Conservation (phyloP, 1,139 yeast genomes). For the Kluyveromyces marxianus region DNA sequence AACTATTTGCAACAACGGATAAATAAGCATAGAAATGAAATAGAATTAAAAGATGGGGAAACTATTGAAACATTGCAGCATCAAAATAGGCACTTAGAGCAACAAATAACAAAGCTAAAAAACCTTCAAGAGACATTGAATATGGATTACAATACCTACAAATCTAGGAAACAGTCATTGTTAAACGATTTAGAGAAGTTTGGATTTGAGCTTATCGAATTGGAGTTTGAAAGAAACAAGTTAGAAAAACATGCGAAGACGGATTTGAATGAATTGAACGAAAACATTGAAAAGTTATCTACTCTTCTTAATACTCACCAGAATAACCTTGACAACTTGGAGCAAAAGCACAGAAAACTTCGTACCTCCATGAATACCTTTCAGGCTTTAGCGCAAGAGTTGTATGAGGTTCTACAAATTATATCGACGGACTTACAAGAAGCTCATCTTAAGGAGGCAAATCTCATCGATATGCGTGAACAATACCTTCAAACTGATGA, state of each 20-base stretch:
- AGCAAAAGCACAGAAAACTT: constrained; percentile 44
- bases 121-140: constrained; percentile 56
- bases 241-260: constrained; percentile 55
- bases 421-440: constrained; percentile 27
- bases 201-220: constrained; percentile 39
- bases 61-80: constrained; percentile 43
- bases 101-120: constrained; percentile 55
- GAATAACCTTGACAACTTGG: constrained; percentile 37
- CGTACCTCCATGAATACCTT: constrained; percentile 54
- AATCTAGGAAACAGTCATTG: constrained; percentile 50
- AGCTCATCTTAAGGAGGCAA: constrained; percentile 22
- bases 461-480: constrained; percentile 20
- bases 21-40: constrained; percentile 33
- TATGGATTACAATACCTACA: constrained; percentile 60
- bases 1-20: constrained; percentile 39
- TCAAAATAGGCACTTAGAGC: constrained; percentile 54
- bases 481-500: constrained; percentile 19
- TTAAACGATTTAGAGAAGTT: constrained; percentile 39
- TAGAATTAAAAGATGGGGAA: constrained; percentile 21
- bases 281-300: constrained; percentile 49
- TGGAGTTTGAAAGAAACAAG: constrained; percentile 52
- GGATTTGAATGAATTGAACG: constrained; percentile 50
- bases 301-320: constrained; percentile 41
- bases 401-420: constrained; percentile 24
- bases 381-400: constrained; percentile 26